A percentile compares a stretch with the other conserved stretches of the same genome.
phyloP scores from a whole-genome alignment of 352 stramenopile species.

The Globisporangium nagaii region DNA sequence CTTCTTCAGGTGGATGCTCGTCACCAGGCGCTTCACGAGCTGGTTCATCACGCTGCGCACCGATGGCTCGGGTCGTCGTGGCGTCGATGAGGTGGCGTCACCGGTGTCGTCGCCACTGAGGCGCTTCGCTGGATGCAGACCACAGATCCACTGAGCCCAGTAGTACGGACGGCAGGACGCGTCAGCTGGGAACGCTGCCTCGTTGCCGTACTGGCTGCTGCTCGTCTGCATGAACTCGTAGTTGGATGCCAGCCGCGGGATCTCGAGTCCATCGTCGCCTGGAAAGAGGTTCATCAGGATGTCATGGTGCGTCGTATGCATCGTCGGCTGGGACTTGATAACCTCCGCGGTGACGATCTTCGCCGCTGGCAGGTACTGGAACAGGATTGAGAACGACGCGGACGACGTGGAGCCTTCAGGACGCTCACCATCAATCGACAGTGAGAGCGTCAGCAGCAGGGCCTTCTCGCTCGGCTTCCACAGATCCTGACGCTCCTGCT shows the following conservation, averaged over 20 bases:
- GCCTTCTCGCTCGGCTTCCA: conserved; percentile 51
- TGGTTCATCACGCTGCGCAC: conserved; percentile 62
- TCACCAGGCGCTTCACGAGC: conserved; percentile 48
- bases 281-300: conserved; percentile 63
- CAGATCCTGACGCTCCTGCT: conserved; percentile 19
- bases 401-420: conserved; percentile 13
- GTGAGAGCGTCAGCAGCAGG: conserved; percentile 35
- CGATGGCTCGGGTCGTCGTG: conserved; percentile 49
- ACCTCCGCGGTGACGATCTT: conserved; percentile 58
- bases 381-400: conserved; percentile 45
- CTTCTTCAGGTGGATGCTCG: conserved; percentile 32
- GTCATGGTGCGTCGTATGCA: conserved; percentile 7
- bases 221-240: conserved; percentile 38
- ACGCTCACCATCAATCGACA: conserved; percentile 36
- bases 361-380: conserved; percentile 53
- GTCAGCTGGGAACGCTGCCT: conserved; percentile 43
- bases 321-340: conserved; percentile 11
- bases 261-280: conserved; percentile 38
- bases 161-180: conserved; percentile 46
- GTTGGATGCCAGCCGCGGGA: conserved; percentile 35
- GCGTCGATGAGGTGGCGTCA: not conserved
- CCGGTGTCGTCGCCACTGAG: not conserved
- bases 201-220: conserved; percentile 11
- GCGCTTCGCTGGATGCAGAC: conserved; percentile 44
- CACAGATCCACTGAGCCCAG: conserved; percentile 76